Evolutionary conservation across 2,329 filamentous ascomycete species (phyloP).

Genomic region (Verticillium klebahnii): DNA sequence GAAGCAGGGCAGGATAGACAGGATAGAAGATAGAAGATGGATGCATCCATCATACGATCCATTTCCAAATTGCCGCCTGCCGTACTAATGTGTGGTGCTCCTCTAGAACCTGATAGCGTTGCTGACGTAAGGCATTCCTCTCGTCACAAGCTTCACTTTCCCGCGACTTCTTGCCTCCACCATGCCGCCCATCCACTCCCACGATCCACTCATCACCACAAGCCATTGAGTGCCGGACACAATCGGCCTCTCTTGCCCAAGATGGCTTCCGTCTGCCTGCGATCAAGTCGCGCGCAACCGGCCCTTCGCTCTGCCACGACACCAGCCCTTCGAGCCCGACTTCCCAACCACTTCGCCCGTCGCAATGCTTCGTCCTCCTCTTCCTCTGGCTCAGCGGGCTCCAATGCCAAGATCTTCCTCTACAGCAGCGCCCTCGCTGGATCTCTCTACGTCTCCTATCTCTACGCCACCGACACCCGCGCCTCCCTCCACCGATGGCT

Average conservation of each 20-base stretch:
- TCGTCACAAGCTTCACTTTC: not conserved
- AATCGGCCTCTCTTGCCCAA: conserved; percentile 17
- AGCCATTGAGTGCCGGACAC: conserved; percentile 28
- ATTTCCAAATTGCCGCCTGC: not conserved
- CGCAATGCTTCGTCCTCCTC: conserved; percentile 25
- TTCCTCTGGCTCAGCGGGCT: conserved; percentile 20
- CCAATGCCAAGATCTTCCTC: conserved; percentile 30
- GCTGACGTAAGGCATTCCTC: not conserved
- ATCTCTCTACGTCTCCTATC: conserved; percentile 46
- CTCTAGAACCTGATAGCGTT: not conserved
- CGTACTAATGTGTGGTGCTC: not conserved
- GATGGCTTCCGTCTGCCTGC: conserved; percentile 25
- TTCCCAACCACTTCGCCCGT: conserved; percentile 19
- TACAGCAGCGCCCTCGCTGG: conserved; percentile 36
- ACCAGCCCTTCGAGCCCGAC: conserved; percentile 13
- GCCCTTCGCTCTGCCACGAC: conserved; percentile 15
- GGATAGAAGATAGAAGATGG: not conserved
- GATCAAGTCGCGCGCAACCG: conserved; percentile 18
- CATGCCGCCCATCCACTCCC: not conserved
- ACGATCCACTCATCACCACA: conserved; percentile 7
- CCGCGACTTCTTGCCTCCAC: conserved; percentile 1
- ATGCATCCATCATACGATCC: not conserved
- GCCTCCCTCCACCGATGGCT: conserved; percentile 66
- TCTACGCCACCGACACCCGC: conserved; percentile 72
- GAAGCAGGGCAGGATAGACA: not conserved